Evolutionary conservation across 208 protist genomes (phyloP).

Genomic region (Crithidia expoeki): DNA sequence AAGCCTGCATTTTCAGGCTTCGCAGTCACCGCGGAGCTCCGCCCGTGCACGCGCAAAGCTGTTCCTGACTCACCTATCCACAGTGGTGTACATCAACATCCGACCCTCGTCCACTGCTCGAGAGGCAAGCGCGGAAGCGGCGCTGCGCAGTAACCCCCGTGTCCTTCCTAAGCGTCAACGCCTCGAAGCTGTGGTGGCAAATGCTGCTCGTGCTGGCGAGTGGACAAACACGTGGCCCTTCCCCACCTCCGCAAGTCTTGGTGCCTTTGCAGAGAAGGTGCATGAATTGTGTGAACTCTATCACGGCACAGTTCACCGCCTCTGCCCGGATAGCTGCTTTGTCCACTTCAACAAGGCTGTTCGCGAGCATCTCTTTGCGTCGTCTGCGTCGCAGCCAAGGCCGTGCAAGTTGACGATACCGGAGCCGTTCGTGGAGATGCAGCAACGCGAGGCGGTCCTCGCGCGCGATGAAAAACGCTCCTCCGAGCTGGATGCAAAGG

Average conservation of each 20-base stretch:
- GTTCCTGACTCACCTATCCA: slow-evolving; percentile 14
- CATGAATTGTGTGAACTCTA: slow-evolving; percentile 17
- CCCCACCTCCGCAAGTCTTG: slow-evolving; percentile 10
- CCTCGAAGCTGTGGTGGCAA: slow-evolving; percentile 7
- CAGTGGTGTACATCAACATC: slow-evolving; percentile 24
- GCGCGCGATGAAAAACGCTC: too few species aligned
- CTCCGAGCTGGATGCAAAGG: slow-evolving; percentile 22
- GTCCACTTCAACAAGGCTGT: slow-evolving; percentile 29
- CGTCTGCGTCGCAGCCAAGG: not conserved
- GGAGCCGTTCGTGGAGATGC: too few species aligned
- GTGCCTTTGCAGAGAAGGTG: slow-evolving; percentile 25
- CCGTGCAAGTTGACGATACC: slow-evolving; percentile 2
- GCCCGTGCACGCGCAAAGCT: not conserved
- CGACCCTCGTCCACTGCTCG: not conserved
- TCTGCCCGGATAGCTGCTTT: slow-evolving; percentile 25
- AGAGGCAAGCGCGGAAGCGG: not conserved
- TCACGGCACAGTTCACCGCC: slow-evolving; percentile 21
- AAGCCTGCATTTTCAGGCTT: not conserved
- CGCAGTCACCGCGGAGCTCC: not conserved
- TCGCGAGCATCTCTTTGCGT: not conserved
- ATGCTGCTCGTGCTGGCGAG: not conserved
- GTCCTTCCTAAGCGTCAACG: not conserved
- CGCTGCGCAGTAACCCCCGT: not conserved
- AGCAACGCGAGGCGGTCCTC: too few species aligned
- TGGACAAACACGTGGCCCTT: slow-evolving; percentile 24